phyloP scores from a whole-genome alignment of 2,329 filamentous ascomycete genomes.

The Tolypocladium pustulatum region DNA sequence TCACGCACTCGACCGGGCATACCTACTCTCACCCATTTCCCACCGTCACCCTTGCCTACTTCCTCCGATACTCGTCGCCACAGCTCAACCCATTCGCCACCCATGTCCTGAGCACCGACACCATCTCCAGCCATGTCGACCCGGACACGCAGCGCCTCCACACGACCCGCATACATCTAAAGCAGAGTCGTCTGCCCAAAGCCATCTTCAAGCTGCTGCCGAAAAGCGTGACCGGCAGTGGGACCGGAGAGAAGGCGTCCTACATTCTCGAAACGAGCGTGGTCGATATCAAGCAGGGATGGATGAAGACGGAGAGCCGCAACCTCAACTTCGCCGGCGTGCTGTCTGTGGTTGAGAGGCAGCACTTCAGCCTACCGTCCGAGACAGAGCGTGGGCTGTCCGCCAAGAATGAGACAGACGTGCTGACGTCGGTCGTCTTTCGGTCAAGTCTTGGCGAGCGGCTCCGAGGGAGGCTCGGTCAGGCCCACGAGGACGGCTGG shows the following conservation, averaged over 20 bases:
- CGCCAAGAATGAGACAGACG: slow-evolving; percentile 43
- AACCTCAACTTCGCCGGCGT: slow-evolving; percentile 79
- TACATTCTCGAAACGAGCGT: slow-evolving; percentile 75
- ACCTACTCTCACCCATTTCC: slow-evolving; percentile 74
- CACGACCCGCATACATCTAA: slow-evolving; percentile 71
- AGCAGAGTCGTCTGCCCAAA: slow-evolving; percentile 67
- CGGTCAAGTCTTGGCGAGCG: slow-evolving; percentile 62
- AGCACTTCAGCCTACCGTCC: slow-evolving; percentile 47
- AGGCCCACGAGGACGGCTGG: slow-evolving; percentile 36
- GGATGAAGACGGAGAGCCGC: slow-evolving; percentile 72
- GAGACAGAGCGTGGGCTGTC: slow-evolving; percentile 13
- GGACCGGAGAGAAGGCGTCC: slow-evolving; percentile 53
- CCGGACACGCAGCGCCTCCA: slow-evolving; percentile 62
- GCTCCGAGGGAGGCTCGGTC: slow-evolving; percentile 43
- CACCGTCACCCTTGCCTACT: slow-evolving; percentile 80
- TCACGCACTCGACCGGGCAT: slow-evolving; percentile 56
- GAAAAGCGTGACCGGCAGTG: slow-evolving; percentile 54
- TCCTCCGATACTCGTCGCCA: slow-evolving; percentile 69
- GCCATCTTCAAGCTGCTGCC: slow-evolving; percentile 69
- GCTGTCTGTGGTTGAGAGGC: slow-evolving; percentile 66
- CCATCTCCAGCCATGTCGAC: slow-evolving; percentile 65
- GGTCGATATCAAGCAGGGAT: slow-evolving; percentile 68
- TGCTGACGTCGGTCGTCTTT: slow-evolving; percentile 65
- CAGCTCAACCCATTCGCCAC: slow-evolving; percentile 67
- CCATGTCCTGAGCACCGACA: slow-evolving; percentile 76